Base-by-base conservation (phyloP, 495 filamentous ascomycete genomes). In the Cercophora samala region DNA sequence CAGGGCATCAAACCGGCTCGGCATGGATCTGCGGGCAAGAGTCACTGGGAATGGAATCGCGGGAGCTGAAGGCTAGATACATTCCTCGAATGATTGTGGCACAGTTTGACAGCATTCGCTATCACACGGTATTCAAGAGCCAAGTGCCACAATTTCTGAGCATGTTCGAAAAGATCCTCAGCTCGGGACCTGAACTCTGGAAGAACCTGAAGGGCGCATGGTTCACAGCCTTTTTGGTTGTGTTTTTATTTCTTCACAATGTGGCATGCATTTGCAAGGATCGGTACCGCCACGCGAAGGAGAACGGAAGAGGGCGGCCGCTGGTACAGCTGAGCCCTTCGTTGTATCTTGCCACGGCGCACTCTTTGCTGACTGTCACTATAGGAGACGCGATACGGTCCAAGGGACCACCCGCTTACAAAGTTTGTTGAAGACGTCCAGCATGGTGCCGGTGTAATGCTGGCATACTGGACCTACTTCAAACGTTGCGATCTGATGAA, bases 61-160 rank as follows among this genome's bases (percentile, higher is more conserved):
- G 21, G 5, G 17, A 22, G 65, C 66, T 8, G n/a, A 56, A 15
- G 64, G 70, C 9, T 21, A 66, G 75, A 5, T 73, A 66, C 0
- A 64, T 80, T 18, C 79, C 81, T 11, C 76, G 80, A 18, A 82
- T 83, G 80, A 75, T 83, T 18, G 74, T 81, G 29, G 81, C 80
- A 1, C 81, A 83, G 65, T 81, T 83, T 64, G 81, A 83, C 68
- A 80, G 77, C 60, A 77, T 83, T 58, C 78, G 76, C 6, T 46
- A 69, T 23, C 67, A 70, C 22, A 61, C 65, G 23, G 65, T 76
- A 13, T 72, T 76, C 51, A 76, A 74, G 32, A 46, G 37, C 37
- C 37, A 46, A 9, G 51, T 46, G 18, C 42, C 66, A 0, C 24
- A 64, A 4, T 66, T 69, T 2, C 52, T 64, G 3, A 83, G n/a